phyloP scores from a whole-genome alignment of 2,329 filamentous ascomycete genomes.

The Hypoxylon sp. region DNA sequence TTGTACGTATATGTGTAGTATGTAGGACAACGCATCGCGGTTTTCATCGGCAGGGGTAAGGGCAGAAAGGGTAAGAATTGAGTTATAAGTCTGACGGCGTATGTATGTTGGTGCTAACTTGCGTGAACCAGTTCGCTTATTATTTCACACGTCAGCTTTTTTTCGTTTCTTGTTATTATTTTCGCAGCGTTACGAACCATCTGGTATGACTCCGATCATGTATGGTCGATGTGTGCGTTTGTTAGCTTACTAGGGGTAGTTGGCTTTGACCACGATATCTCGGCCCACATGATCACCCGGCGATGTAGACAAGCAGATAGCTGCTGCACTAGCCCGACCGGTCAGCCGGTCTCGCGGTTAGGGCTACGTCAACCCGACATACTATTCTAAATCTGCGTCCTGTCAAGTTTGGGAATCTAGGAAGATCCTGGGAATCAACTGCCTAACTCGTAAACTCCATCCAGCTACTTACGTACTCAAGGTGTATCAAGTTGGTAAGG shows the following conservation, averaged over 20 bases:
- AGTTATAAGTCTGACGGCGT: conserved; percentile 12
- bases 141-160: conserved; percentile 15
- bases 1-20: too few relatives aligned
- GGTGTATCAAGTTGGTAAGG: conserved; percentile 11
- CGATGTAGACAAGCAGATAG: conserved; percentile 42
- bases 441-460: conserved; percentile 22
- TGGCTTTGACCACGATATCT: conserved; percentile 8
- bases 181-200: conserved; percentile 31
- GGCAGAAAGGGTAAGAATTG: not conserved
- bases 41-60: conserved; percentile 26
- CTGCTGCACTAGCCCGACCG: conserved; percentile 37
- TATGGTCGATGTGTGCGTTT: conserved; percentile 3
- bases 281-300: conserved; percentile 41
- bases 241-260: conserved; percentile 6
- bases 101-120: conserved; percentile 25
- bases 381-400: conserved; percentile 41
- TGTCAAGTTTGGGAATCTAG: conserved; percentile 39
- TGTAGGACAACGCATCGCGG: conserved; percentile 35
- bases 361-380: conserved; percentile 30
- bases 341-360: conserved; percentile 37
- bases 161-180: conserved; percentile 22
- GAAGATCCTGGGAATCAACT: conserved; percentile 40
- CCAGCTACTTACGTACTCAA: conserved; percentile 28
- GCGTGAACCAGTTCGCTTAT: conserved; percentile 37
- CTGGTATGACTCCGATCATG: conserved; percentile 32